These are phyloP conservation scores for Aurantiochytrium sp. DNA, from an alignment of 108 stramenopile genomes.

Conservation along the genomic window DNA sequence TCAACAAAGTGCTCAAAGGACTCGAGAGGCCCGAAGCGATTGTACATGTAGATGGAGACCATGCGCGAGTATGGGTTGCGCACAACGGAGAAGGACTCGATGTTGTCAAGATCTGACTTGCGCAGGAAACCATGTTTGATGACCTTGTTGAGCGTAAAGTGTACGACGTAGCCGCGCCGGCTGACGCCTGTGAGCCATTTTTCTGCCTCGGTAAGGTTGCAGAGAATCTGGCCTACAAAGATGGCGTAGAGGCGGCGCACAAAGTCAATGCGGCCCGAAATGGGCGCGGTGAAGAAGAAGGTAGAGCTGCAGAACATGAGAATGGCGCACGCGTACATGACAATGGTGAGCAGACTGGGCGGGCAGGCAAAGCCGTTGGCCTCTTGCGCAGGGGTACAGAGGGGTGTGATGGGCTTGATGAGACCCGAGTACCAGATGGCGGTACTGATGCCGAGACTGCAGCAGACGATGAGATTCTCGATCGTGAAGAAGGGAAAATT, in stretches of 20 bases:
- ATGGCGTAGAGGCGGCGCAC: constrained; percentile 49
- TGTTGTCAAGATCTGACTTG: constrained; percentile 38
- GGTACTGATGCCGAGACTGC: background rate
- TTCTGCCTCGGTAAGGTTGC: constrained; percentile 38
- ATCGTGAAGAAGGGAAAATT: constrained; percentile 52
- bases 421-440: background rate
- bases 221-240: constrained; percentile 48
- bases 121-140: constrained; percentile 50
- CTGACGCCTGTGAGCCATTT: constrained; percentile 55
- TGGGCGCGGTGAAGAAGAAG: constrained; percentile 51
- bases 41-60: constrained; percentile 59
- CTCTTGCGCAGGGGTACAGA: background rate
- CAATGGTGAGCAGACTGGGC: background rate
- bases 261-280: constrained; percentile 38
- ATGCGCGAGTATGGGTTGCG: constrained; percentile 60
- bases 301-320: constrained; percentile 42
- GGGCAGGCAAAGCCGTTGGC: background rate
- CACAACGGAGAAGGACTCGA: constrained; percentile 51
- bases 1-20: constrained; percentile 44
- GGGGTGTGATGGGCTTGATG: background rate
- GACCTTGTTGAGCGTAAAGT: constrained; percentile 50
- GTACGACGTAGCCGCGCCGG: constrained; percentile 54
- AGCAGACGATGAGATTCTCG: constrained; percentile 17
- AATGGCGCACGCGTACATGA: background rate
- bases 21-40: constrained; percentile 48